Conservation (phyloP, 768 basidiomycete genomes). For the Lentinula guzmanii region DNA sequence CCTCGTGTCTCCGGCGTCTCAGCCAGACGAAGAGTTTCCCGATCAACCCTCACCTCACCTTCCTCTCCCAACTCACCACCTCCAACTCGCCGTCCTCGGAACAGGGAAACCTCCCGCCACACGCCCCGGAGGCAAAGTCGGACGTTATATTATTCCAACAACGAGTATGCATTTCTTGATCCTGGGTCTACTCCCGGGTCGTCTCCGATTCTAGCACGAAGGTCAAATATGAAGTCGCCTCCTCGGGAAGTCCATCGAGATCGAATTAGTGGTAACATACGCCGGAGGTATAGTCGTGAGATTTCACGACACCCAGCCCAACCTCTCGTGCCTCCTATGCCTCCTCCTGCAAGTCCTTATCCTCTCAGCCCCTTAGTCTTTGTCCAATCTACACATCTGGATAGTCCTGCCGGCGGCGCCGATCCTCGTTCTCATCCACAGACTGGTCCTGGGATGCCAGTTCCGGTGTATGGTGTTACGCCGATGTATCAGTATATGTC, state of each 20-base stretch:
- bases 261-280: not conserved
- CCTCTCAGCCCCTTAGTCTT: not conserved
- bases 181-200: not conserved
- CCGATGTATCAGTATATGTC: not conserved
- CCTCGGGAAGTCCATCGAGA: not conserved
- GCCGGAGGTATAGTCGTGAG: not conserved
- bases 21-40: not conserved
- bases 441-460: not conserved
- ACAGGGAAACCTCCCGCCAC: not conserved
- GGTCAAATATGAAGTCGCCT: not conserved
- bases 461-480: not conserved
- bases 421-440: not conserved
- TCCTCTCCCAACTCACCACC: not conserved
- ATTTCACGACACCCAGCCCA: not conserved
- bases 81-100: not conserved
- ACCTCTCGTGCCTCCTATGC: not conserved
- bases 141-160: not conserved
- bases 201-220: not conserved
- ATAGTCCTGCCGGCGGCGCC: not conserved
- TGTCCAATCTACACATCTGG: not conserved
- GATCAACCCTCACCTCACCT: not conserved
- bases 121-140: conserved; percentile 2
- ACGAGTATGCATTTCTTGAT: conserved; percentile 1
- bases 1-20: not conserved
- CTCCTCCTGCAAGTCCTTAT: conserved; percentile 1